A percentile compares a stretch with the other conserved stretches of the same genome.
Evolutionary conservation across 768 basidiomycete species (phyloP).

Genomic region (Leccinellum luteum): DNA sequence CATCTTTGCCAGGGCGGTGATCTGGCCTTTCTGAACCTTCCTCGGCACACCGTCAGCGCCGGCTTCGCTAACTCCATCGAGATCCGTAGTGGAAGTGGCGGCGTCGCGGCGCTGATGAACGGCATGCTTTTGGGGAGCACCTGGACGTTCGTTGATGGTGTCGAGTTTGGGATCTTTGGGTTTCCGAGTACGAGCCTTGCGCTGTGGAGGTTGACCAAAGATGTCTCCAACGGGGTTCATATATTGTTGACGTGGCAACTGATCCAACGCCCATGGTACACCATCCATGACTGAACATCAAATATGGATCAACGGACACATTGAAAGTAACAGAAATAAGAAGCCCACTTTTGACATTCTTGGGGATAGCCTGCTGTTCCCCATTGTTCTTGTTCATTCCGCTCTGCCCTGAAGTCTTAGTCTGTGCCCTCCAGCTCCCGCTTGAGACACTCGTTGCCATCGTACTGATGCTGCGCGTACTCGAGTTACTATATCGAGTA

Average conservation of each 20-base stretch:
- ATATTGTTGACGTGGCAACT: conserved; percentile 66
- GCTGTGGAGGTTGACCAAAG: conserved; percentile 52
- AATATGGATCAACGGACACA: not conserved
- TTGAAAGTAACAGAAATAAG: not conserved
- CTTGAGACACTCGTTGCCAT: conserved; percentile 78
- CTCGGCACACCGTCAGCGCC: conserved; percentile 47
- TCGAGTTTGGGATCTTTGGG: conserved; percentile 65
- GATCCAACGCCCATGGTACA: conserved; percentile 70
- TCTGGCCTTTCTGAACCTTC: conserved; percentile 89
- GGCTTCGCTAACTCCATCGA: conserved; percentile 36
- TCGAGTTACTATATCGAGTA: conserved; percentile 72
- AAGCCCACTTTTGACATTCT: conserved; percentile 80
- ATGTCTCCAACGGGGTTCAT: conserved; percentile 60
- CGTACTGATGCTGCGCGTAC: conserved; percentile 71
- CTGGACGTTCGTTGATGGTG: conserved; percentile 72
- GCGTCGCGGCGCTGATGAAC: conserved; percentile 57
- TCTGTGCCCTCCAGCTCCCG: conserved; percentile 65
- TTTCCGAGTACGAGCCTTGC: conserved; percentile 67
- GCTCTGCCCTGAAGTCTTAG: conserved; percentile 15
- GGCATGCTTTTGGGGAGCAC: conserved; percentile 40
- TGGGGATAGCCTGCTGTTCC: conserved; percentile 41
- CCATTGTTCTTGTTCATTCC: conserved; percentile 16
- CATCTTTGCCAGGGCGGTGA: conserved; percentile 90
- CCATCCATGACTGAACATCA: conserved; percentile 61
- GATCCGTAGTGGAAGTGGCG: conserved; percentile 73